A percentile compares a stretch with the other conserved stretches of the same genome.
phyloP scores from a whole-genome alignment of 805 yeast species.

The Yarrowia divulgata region DNA sequence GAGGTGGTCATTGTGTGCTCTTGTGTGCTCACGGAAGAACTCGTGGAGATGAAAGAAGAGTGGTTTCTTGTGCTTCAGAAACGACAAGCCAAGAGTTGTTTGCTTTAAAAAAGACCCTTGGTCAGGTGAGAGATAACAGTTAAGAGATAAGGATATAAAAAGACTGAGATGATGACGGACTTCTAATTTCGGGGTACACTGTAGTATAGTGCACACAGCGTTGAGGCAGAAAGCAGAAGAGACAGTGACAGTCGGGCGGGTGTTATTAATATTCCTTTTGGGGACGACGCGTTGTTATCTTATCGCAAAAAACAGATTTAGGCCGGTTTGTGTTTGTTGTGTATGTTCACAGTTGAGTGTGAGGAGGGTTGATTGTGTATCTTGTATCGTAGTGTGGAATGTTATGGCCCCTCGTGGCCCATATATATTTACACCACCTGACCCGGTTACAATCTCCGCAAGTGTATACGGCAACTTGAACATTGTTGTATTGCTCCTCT shows the following conservation, averaged over 20 bases:
- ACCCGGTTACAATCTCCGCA: slow-evolving; percentile 31
- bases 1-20: slow-evolving; percentile 28
- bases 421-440: slow-evolving; percentile 22
- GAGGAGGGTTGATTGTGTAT: background rate
- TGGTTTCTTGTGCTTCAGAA: too few relatives aligned
- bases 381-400: background rate
- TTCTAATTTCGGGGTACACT: background rate
- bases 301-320: slow-evolving; percentile 7
- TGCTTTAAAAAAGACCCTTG: background rate
- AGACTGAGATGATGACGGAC: slow-evolving; percentile 8
- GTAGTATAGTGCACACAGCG: slow-evolving; percentile 17
- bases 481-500: slow-evolving; percentile 24
- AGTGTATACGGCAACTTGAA: slow-evolving; percentile 16
- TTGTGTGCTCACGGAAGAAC: slow-evolving; percentile 24
- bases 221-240: slow-evolving; percentile 9
- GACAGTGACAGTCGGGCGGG: background rate
- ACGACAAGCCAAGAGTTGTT: background rate
- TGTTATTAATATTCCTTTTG: slow-evolving; percentile 28
- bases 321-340: slow-evolving; percentile 17
- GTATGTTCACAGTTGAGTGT: slow-evolving; percentile 1
- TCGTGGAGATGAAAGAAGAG: slow-evolving; percentile 1
- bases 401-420: background rate
- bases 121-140: slow-evolving; percentile 16
- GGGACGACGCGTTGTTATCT: slow-evolving; percentile 21
- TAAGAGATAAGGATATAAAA: slow-evolving; percentile 18